Evolutionary conservation across 305 asterid genomes (phyloP), one percentile per base, ranked within the genome.

Genomic region (Rubia peregrina): DNA sequence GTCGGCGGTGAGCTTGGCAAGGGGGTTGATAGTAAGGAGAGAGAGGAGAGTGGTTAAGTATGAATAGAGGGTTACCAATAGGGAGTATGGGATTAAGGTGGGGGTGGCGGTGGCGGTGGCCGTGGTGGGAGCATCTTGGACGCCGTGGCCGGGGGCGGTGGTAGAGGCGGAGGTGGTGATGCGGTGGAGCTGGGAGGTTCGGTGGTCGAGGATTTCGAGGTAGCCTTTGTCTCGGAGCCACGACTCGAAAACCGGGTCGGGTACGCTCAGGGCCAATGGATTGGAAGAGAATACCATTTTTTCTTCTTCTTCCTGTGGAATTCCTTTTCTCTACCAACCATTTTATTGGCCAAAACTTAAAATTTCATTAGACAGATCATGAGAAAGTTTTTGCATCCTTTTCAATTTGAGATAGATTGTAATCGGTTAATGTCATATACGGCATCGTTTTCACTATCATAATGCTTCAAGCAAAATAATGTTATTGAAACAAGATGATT

Each of bases 201-300:
- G 95, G 80, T 90, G 97, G 86, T 93, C 98, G 71, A 90, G 84
- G 76, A 88, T 68, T 80, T 90, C 95, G 72, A 93, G 97, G 88
- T 85, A 93, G 77, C 94, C 96, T 78, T 89, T 85, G 75, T 93
- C 94, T 33, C 98, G 94, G 74, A 90, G 92, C 98, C 98, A 93
- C 13, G 96, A 79, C 77, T 93, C 98, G 82, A 93, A 93, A 17
- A 77, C 87, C 73, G 88, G 85, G 75, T 89, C 98, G 69, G 97
- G 92, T 67, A 93, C 95, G 83, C 95, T 88, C 3, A 93, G 87
- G 51, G 98, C 86, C 46, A 93, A 75, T 26, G 98, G 98, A 83
- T 93, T 93, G 61, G 96, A 87, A 57, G 82, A 74, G 80, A 93
- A 93, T 8, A 77, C 85, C 98, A 89, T 90, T 44, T 38, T 38